Base-by-base conservation (phyloP, 805 yeast genomes). In the Dipodascus geniculatus region DNA sequence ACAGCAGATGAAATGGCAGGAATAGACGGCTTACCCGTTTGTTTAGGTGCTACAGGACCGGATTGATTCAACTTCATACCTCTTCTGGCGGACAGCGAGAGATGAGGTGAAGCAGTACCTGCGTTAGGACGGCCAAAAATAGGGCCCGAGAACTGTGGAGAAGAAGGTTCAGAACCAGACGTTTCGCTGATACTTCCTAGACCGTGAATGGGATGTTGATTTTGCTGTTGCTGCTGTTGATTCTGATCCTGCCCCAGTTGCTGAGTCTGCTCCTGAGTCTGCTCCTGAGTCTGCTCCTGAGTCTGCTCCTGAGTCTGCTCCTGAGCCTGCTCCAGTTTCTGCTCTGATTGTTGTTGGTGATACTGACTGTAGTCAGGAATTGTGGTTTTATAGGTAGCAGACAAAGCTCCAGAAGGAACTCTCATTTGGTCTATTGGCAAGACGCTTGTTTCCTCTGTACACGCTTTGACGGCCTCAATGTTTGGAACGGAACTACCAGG, bases 11-110 rank as follows among this genome's bases (percentile, higher is more conserved):
- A n/a, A 48, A 50, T 22, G 47, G 52, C 23, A 35, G 58, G 47
- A 48, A 48, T 33, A 33, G 50, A 65, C 68, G 42, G 64, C 63
- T 22, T 67, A 60, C 51, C 63, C 55, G 55, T 67, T 67, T 48
- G 52, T 51, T 51, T 56, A 20, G 49, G 66, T 56, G 48, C 65
- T 61, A 2, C 61, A 55, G 22, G 68, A 65, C n/a, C 67, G 63
- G 4, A 68, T 65, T 8, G 67, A 65, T 56, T 67, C 59, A 66
- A 56, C 14, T 59, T 56, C 59, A 69, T 54, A n/a, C 72, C 69
- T 16, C 72, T 65, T n/a, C 72, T 63, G 53, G 65, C 63, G 22
- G 72, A 67, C 38, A 68, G 61, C 17, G 68, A 60, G n/a, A 64
- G 60, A 48, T 60, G 57, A 33, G 60, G 61, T 31, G 44, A 54